Conservation (phyloP, 768 basidiomycete genomes). For the Xanthoconium purpureum region DNA sequence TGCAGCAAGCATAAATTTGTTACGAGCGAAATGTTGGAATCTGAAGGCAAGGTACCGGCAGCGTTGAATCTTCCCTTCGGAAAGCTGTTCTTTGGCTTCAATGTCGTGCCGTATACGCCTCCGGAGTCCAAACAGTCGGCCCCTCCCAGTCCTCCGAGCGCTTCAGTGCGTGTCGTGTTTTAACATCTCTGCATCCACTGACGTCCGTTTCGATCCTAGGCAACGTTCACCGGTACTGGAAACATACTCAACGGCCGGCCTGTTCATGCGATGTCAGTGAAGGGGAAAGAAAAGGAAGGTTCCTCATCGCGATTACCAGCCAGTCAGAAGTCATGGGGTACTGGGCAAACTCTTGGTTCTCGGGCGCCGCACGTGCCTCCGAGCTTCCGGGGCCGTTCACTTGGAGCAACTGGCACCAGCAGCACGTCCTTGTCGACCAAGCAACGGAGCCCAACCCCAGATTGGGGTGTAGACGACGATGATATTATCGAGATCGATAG, state of each 20-base stretch:
- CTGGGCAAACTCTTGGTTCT: constrained; percentile 51
- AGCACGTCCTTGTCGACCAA: constrained; percentile 43
- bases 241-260: constrained; percentile 61
- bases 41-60: constrained; percentile 79
- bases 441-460: constrained; percentile 66
- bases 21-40: constrained; percentile 73
- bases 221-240: constrained; percentile 64
- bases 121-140: constrained; percentile 35
- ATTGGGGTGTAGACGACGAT: constrained; percentile 83
- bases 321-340: constrained; percentile 38
- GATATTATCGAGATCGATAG: constrained; percentile 84
- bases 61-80: constrained; percentile 89
- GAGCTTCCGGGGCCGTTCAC: constrained; percentile 34
- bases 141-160: constrained; percentile 28
- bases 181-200: not conserved
- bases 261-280: constrained; percentile 35
- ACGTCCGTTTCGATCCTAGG: constrained; percentile 20
- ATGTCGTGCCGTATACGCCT: constrained; percentile 65
- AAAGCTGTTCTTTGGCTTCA: constrained; percentile 96
- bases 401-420: constrained; percentile 54
- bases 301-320: constrained; percentile 31
- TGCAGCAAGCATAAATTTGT: constrained; percentile 78
- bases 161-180: constrained; percentile 26
- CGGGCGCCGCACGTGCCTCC: constrained; percentile 32
- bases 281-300: constrained; percentile 54